These are phyloP conservation scores for Aspergillus ochraceus DNA, from an alignment of 2,329 filamentous ascomycete species.

Conservation along the genomic window DNA sequence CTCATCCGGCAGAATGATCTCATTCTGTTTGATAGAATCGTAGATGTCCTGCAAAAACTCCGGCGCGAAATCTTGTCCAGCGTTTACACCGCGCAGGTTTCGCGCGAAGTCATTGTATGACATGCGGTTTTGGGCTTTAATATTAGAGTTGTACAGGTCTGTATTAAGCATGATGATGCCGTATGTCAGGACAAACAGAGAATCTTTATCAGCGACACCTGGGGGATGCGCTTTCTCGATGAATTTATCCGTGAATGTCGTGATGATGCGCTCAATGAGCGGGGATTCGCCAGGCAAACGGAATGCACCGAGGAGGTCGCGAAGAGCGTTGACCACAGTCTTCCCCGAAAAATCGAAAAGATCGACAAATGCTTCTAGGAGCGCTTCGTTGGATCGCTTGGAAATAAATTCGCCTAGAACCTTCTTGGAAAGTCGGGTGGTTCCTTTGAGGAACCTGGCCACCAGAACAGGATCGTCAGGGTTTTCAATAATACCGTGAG, in stretches of 20 bases:
- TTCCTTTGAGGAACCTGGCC: slow-evolving; percentile 84
- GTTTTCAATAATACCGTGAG: slow-evolving; percentile 81
- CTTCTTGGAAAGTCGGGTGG: slow-evolving; percentile 84
- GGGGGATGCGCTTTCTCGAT: slow-evolving; percentile 67
- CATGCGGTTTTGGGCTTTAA: slow-evolving; percentile 78
- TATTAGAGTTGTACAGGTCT: slow-evolving; percentile 91
- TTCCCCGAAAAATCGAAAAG: slow-evolving; percentile 87
- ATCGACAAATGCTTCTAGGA: slow-evolving; percentile 80
- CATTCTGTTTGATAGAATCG: slow-evolving; percentile 85
- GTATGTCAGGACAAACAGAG: slow-evolving; percentile 87
- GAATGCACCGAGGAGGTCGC: slow-evolving; percentile 86
- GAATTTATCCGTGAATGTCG: slow-evolving; percentile 83
- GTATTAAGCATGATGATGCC: slow-evolving; percentile 98
- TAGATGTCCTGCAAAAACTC: slow-evolving; percentile 86
- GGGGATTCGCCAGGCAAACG: slow-evolving; percentile 89
- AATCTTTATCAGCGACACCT: slow-evolving; percentile 79
- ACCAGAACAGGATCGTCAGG: slow-evolving; percentile 72
- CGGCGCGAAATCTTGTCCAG: slow-evolving; percentile 75
- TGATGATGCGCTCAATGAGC: slow-evolving; percentile 90
- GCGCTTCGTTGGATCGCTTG: slow-evolving; percentile 82
- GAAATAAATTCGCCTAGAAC: slow-evolving; percentile 89
- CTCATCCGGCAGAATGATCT: slow-evolving; percentile 96
- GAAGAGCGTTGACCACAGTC: slow-evolving; percentile 84
- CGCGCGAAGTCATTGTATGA: slow-evolving; percentile 75
- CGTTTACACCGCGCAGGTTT: slow-evolving; percentile 90